These are phyloP conservation scores for Trichoderma afroharzianum DNA, from an alignment of 2,329 filamentous ascomycete genomes.

Conservation along the genomic window DNA sequence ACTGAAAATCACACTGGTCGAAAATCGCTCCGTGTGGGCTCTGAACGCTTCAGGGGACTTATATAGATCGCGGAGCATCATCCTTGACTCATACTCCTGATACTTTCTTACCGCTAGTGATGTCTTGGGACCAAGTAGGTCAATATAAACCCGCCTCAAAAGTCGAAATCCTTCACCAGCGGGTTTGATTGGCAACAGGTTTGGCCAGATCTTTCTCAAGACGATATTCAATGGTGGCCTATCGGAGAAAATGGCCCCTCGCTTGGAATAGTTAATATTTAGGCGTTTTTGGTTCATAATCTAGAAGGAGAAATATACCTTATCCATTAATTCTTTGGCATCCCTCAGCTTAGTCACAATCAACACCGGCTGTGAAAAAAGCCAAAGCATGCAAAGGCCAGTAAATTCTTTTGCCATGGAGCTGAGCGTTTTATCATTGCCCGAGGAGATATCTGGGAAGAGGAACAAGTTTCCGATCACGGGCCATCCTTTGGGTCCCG, in stretches of 20 bases:
- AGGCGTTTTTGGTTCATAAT: not conserved
- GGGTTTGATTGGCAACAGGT: not conserved
- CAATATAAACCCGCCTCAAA: not conserved
- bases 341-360: not conserved
- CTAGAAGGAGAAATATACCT: not conserved
- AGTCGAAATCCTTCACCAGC: not conserved
- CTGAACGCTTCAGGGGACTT: not conserved
- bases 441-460: not conserved
- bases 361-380: not conserved
- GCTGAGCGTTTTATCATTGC: not conserved
- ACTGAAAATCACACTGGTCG: constrained; percentile 18
- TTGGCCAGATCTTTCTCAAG: not conserved
- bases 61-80: constrained; percentile 8
- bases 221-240: not conserved
- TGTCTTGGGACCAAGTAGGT: not conserved
- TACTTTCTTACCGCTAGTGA: not conserved
- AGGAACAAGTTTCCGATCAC: constrained; percentile 1
- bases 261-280: not conserved
- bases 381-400: not conserved
- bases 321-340: constrained; percentile 6
- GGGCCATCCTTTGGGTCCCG: constrained; percentile 9
- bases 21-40: constrained; percentile 3
- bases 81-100: constrained; percentile 4
- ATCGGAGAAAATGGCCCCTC: constrained; percentile 1
- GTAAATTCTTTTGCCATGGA: not conserved